Conservation (phyloP, 805 yeast species). For the Clavispora carvajalis region DNA sequence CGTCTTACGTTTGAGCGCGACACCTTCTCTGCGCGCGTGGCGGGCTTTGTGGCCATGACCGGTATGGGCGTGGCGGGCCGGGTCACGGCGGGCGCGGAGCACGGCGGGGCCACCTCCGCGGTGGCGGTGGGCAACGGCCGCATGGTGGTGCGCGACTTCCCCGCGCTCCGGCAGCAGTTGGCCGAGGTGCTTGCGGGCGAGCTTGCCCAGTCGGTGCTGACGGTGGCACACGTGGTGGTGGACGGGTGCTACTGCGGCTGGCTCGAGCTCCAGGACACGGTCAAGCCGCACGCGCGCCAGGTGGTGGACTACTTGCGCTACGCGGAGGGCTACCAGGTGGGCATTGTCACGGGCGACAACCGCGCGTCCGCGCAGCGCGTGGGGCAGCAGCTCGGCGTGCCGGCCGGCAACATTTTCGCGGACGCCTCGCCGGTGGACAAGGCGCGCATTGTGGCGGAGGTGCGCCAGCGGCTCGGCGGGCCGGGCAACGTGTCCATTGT, state of each 20-base stretch:
- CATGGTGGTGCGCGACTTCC: conserved; percentile 27
- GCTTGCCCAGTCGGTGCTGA: conserved; percentile 26
- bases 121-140: conserved; percentile 48
- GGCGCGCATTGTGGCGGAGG: conserved; percentile 54
- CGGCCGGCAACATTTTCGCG: conserved; percentile 58
- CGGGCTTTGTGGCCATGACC: conserved; percentile 31
- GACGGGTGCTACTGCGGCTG: conserved; percentile 57
- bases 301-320: conserved; percentile 52
- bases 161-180: conserved; percentile 8
- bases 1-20: conserved; percentile 28
- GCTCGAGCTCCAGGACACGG: conserved; percentile 60
- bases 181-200: conserved; percentile 7
- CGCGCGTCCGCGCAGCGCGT: conserved; percentile 54
- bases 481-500: conserved; percentile 46
- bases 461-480: conserved; percentile 44
- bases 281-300: conserved; percentile 59
- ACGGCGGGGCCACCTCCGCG: too few relatives aligned
- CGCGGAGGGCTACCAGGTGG: conserved; percentile 53
- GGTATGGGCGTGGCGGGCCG: conserved; percentile 44
- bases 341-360: conserved; percentile 90
- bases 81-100: conserved; percentile 13
- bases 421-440: conserved; percentile 76
- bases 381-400: conserved; percentile 65
- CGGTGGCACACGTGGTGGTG: conserved; percentile 54
- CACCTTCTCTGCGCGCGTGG: conserved; percentile 23